These are phyloP conservation scores for Penicillium decumbens DNA, from an alignment of 2,329 filamentous ascomycete species.

Conservation along the genomic window DNA sequence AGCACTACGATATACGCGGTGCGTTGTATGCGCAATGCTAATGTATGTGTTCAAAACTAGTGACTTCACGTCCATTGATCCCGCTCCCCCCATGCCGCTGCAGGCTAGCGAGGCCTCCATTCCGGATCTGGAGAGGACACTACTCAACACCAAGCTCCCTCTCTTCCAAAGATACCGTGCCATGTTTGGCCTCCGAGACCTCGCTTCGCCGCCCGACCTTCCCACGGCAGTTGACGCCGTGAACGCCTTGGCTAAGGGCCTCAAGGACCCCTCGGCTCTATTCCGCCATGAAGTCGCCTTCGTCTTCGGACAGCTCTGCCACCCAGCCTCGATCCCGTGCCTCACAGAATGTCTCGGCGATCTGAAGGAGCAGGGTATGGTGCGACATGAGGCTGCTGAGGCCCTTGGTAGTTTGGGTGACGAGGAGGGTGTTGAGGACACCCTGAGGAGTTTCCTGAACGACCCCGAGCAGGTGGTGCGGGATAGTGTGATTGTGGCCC, in stretches of 20 bases:
- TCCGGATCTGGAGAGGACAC: slow-evolving; percentile 65
- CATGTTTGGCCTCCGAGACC: slow-evolving; percentile 95
- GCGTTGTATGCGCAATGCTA: slow-evolving; percentile 1
- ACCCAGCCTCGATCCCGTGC: slow-evolving; percentile 93
- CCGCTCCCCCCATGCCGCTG: slow-evolving; percentile 80
- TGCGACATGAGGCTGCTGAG: slow-evolving; percentile 94
- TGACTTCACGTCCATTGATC: slow-evolving; percentile 93
- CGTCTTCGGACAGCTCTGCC: slow-evolving; percentile 92
- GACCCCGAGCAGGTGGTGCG: slow-evolving; percentile 91
- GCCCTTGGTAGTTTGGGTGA: slow-evolving; percentile 90
- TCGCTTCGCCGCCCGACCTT: slow-evolving; percentile 86
- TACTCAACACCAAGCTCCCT: slow-evolving; percentile 73
- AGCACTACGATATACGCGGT: background rate
- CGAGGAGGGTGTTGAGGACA: slow-evolving; percentile 86
- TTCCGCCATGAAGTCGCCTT: slow-evolving; percentile 98
- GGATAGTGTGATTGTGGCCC: slow-evolving; percentile 88
- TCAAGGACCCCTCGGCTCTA: slow-evolving; percentile 79
- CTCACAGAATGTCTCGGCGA: slow-evolving; percentile 74
- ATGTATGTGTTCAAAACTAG: slow-evolving; percentile 46
- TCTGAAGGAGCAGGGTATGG: slow-evolving; percentile 83
- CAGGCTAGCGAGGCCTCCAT: slow-evolving; percentile 60
- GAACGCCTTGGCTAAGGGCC: slow-evolving; percentile 75
- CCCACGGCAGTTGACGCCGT: slow-evolving; percentile 86
- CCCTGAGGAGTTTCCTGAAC: slow-evolving; percentile 73
- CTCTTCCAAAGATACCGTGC: slow-evolving; percentile 92